Percentiles rank a stretch among this genome's conserved stretches.
Conservation (phyloP, 192 early-diverging fungal species). For the Diversispora epigaea region DNA sequence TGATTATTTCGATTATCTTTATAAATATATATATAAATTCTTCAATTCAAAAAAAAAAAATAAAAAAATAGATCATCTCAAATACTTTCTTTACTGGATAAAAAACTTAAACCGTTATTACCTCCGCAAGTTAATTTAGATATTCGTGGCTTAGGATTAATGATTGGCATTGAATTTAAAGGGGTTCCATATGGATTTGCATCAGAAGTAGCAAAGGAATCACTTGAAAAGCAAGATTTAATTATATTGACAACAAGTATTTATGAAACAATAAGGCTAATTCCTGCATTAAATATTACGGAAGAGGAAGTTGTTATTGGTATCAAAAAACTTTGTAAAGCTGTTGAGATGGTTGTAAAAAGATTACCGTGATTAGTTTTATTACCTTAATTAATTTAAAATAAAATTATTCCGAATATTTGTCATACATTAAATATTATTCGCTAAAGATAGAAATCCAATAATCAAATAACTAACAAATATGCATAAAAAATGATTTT, state of each 20-base stretch:
- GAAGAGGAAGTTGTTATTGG: slow-evolving; percentile 42
- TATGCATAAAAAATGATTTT: no score
- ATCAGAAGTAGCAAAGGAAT: slow-evolving; percentile 30
- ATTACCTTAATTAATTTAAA: no score
- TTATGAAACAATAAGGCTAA: slow-evolving; percentile 46
- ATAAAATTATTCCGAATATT: no score
- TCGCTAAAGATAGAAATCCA: no score
- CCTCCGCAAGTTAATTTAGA: slow-evolving; percentile 38
- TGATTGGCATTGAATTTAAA: slow-evolving; percentile 48
- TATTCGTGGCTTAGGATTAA: slow-evolving; percentile 46
- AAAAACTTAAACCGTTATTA: slow-evolving; percentile 34
- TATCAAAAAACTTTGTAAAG: slow-evolving; percentile 22
- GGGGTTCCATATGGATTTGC: slow-evolving; percentile 40
- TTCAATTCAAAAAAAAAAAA: neutral
- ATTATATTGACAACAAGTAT: slow-evolving; percentile 46
- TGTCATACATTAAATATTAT: no score
- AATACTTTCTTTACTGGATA: slow-evolving; percentile 36
- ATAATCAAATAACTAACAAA: no score
- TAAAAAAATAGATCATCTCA: slow-evolving; percentile 39
- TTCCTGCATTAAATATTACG: slow-evolving; percentile 46
- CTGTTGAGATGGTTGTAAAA: neutral
- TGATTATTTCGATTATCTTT: neutral
- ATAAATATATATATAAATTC: neutral
- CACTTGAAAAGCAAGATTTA: slow-evolving; percentile 40
- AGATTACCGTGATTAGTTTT: neutral